phyloP scores from a whole-genome alignment of 2,329 filamentous ascomycete genomes.

The Cryphonectria parasitica region DNA sequence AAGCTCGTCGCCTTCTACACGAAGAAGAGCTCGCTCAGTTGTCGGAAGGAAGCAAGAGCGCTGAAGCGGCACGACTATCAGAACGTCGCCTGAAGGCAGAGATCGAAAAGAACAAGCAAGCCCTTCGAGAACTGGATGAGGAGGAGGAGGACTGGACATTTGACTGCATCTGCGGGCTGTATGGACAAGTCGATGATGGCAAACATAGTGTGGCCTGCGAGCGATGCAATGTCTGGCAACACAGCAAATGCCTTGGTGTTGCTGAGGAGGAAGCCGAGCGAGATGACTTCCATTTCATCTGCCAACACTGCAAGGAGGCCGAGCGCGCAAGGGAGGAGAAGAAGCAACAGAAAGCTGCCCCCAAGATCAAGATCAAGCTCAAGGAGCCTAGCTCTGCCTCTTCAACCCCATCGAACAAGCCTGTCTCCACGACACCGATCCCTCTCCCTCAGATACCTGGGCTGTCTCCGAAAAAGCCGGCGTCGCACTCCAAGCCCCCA shows the following conservation, averaged over 20 bases:
- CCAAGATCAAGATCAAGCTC: constrained; percentile 59
- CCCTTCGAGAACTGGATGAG: constrained; percentile 69
- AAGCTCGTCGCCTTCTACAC: constrained; percentile 79
- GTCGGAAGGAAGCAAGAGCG: constrained; percentile 72
- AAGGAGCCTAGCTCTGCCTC: constrained; percentile 38
- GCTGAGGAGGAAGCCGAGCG: constrained; percentile 77
- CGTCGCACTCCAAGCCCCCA: constrained; percentile 9
- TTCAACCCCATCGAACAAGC: constrained; percentile 33
- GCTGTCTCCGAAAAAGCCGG: constrained; percentile 22
- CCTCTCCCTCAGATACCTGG: constrained; percentile 28
- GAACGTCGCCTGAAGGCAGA: constrained; percentile 81
- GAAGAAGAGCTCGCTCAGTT: constrained; percentile 82
- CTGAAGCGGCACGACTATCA: constrained; percentile 66
- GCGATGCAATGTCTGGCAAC: constrained; percentile 93
- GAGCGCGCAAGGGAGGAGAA: constrained; percentile 56
- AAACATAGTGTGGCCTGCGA: constrained; percentile 94
- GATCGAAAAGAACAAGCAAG: constrained; percentile 78
- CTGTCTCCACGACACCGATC: constrained; percentile 31
- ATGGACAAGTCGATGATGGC: constrained; percentile 93
- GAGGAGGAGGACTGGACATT: constrained; percentile 89
- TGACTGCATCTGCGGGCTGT: constrained; percentile 88
- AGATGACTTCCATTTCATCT: constrained; percentile 87
- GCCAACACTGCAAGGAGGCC: constrained; percentile 73
- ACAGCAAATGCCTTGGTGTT: constrained; percentile 88
- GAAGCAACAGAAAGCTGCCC: constrained; percentile 61